phyloP scores from a whole-genome alignment of 192 early-diverging fungal genomes.

The Mortierella antarctica region DNA sequence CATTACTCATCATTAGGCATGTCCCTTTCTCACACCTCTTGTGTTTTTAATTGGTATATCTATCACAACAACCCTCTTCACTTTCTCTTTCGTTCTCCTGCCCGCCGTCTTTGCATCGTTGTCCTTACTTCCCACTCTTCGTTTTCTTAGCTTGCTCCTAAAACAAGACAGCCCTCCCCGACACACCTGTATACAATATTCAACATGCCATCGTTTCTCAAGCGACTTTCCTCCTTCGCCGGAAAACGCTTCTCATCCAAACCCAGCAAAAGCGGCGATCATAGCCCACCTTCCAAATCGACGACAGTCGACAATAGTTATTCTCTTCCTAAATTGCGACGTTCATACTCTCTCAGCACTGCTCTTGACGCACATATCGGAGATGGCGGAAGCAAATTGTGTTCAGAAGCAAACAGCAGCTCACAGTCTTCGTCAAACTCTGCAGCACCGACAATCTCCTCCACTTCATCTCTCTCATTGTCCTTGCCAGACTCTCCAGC shows the following conservation, averaged over 20 bases:
- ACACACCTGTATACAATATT: neutral
- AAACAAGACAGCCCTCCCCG: neutral
- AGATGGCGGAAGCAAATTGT: too few species aligned
- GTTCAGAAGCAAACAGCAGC: too few species aligned
- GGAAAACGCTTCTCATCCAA: neutral
- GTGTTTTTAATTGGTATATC: neutral
- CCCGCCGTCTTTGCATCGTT: neutral
- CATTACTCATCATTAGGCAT: neutral
- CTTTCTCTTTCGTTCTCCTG: neutral
- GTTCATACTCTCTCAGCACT: too few species aligned
- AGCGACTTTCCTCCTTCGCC: slow-evolving; percentile 3
- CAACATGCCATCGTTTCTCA: slow-evolving; percentile 19
- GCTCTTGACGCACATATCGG: too few species aligned
- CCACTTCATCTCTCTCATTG: slow-evolving; percentile 1
- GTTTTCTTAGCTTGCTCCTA: neutral
- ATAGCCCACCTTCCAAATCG: neutral
- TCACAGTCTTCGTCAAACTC: neutral
- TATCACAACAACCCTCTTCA: neutral
- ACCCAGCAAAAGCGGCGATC: neutral
- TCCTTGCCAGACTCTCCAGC: neutral
- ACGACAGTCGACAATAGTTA: neutral
- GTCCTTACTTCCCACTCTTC: neutral
- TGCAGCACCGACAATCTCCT: neutral
- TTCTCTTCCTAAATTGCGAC: too few species aligned
- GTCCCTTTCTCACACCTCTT: neutral